phyloP scores from a whole-genome alignment of 2,329 filamentous ascomycete species.

The Colletotrichum neosansevieriae region DNA sequence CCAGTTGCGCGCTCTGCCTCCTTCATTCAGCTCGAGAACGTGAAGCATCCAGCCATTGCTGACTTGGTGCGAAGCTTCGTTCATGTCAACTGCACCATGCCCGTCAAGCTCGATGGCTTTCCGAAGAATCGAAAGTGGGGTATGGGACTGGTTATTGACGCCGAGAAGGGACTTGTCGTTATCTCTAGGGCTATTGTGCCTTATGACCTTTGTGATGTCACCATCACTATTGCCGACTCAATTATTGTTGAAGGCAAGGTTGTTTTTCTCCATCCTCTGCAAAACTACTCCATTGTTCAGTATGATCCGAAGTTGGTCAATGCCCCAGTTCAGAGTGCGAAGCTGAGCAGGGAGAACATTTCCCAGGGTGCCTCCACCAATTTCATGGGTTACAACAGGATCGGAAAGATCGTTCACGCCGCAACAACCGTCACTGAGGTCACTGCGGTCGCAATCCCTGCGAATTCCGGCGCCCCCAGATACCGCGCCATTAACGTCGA shows the following conservation, averaged over 20 bases:
- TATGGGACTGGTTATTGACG: conserved; percentile 97
- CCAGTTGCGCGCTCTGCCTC: conserved; percentile 83
- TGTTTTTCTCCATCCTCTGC: conserved; percentile 93
- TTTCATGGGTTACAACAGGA: conserved; percentile 98
- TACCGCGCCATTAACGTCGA: conserved; percentile 97
- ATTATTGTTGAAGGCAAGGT: conserved; percentile 95
- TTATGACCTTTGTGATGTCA: conserved; percentile 96
- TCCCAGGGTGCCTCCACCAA: conserved; percentile 95
- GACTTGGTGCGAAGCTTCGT: conserved; percentile 96
- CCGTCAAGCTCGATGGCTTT: conserved; percentile 97
- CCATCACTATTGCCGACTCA: conserved; percentile 94
- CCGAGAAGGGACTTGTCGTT: conserved; percentile 92
- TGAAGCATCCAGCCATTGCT: conserved; percentile 89
- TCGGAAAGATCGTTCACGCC: conserved; percentile 90
- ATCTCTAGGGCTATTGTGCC: conserved; percentile 95
- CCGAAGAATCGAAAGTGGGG: conserved; percentile 94
- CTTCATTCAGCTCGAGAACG: conserved; percentile 92
- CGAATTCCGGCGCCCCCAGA: conserved; percentile 89
- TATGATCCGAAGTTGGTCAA: conserved; percentile 96
- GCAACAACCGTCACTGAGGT: conserved; percentile 97
- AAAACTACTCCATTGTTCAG: conserved; percentile 96
- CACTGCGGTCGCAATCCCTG: conserved; percentile 95
- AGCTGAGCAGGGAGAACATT: conserved; percentile 82
- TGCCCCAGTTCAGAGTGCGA: conserved; percentile 91
- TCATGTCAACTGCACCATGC: conserved; percentile 91